Percentiles rank a stretch among this genome's conserved stretches.
These are phyloP conservation scores for Kazachstania bromeliacearum DNA, from an alignment of 805 yeast genomes.

Conservation along the genomic window DNA sequence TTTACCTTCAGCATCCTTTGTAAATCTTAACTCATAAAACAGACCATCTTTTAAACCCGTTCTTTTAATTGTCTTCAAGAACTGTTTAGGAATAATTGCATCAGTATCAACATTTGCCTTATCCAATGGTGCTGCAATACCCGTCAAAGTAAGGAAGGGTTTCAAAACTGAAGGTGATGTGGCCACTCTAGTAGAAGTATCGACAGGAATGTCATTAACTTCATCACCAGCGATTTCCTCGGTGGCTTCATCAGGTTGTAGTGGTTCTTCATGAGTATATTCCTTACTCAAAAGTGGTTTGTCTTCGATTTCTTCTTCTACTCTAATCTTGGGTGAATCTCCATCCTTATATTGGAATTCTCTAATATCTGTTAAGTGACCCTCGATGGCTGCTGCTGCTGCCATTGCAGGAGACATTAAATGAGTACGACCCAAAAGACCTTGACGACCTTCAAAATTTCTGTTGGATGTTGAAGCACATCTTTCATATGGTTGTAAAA, in stretches of 20 bases:
- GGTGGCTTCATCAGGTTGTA: constrained; percentile 44
- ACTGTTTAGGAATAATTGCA: constrained; percentile 97
- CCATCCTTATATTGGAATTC: constrained; percentile 56
- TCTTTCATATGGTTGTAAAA: constrained; percentile 87
- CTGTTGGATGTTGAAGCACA: constrained; percentile 98
- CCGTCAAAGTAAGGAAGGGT: constrained; percentile 63
- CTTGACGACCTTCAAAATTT: constrained; percentile 98
- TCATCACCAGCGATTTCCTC: constrained; percentile 44
- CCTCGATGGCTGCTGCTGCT: constrained; percentile 93
- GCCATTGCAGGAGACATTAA: constrained; percentile 99
- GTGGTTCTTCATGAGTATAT: constrained; percentile 55
- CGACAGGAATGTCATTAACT: constrained; percentile 53
- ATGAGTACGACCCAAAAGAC: constrained; percentile 91
- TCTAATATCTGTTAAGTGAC: constrained; percentile 86
- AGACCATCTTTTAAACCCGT: constrained; percentile 85
- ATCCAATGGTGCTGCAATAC: constrained; percentile 89
- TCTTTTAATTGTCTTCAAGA: constrained; percentile 93
- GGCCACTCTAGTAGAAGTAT: constrained; percentile 20
- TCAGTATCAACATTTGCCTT: constrained; percentile 96
- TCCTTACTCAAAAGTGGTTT: constrained; percentile 54
- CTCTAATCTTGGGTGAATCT: constrained; percentile 47
- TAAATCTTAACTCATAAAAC: constrained; percentile 83
- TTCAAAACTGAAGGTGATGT: constrained; percentile 50
- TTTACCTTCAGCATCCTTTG: constrained; percentile 57
- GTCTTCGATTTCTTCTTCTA: constrained; percentile 38